Evolutionary conservation across 768 basidiomycete genomes (phyloP).

Genomic region (Rubroboletus pulcherrimus): DNA sequence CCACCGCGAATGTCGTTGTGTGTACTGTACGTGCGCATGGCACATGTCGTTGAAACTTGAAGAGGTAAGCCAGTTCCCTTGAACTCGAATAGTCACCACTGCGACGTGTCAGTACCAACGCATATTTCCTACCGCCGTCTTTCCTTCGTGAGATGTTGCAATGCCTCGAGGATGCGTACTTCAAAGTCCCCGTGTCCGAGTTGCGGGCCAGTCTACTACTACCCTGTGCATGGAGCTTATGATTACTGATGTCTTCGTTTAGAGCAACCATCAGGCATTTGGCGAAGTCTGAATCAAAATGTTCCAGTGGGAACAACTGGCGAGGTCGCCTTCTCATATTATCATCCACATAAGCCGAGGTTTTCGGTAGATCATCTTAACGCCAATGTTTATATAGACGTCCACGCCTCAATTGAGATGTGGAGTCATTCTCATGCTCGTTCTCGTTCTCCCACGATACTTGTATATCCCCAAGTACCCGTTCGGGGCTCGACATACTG

Average conservation of each 20-base stretch:
- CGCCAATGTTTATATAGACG: neutral
- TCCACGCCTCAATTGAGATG: neutral
- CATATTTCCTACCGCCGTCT: slow-evolving; percentile 30
- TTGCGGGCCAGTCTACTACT: neutral
- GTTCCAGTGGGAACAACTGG: slow-evolving; percentile 51
- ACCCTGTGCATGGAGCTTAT: neutral
- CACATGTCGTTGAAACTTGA: slow-evolving; percentile 23
- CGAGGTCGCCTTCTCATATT: slow-evolving; percentile 24
- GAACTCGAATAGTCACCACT: neutral
- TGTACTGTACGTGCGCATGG: too few species aligned
- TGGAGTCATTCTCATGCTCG: slow-evolving; percentile 3
- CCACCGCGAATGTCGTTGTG: too few species aligned
- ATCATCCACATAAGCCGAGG: neutral
- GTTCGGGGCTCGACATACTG: slow-evolving; percentile 13
- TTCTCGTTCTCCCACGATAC: neutral
- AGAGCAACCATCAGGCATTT: slow-evolving; percentile 91
- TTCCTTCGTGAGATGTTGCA: slow-evolving; percentile 44
- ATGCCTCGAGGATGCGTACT: slow-evolving; percentile 21
- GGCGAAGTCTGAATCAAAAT: slow-evolving; percentile 72
- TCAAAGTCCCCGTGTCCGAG: neutral
- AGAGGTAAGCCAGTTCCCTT: slow-evolving; percentile 22
- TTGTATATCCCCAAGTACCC: neutral
- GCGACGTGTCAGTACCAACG: neutral
- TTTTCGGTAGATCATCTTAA: neutral
- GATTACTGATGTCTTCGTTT: neutral